Conservation (phyloP, 345 rosid genomes). For the Mangifera indica region DNA sequence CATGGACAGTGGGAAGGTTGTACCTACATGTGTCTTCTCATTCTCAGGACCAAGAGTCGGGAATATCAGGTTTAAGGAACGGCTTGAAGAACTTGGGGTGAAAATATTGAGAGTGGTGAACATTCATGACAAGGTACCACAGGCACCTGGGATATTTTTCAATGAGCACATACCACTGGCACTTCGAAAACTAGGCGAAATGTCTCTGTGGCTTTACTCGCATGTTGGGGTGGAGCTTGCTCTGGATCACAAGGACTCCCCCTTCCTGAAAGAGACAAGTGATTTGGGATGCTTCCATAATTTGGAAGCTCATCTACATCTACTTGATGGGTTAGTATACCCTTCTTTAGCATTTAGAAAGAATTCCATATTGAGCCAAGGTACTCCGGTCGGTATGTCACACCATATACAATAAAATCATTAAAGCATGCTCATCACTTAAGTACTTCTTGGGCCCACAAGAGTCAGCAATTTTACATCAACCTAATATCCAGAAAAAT, state of each 20-base stretch:
- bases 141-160: constrained; percentile 25
- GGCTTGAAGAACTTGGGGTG: constrained; percentile 23
- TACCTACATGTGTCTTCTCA: constrained; percentile 22
- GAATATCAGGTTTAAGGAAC: constrained; percentile 24
- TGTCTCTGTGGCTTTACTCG: constrained; percentile 23
- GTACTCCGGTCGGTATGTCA: not conserved
- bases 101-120: constrained; percentile 30
- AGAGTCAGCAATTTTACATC: not conserved
- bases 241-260: constrained; percentile 23
- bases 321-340: constrained; percentile 21
- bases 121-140: constrained; percentile 26
- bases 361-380: not conserved
- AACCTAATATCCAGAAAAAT: not conserved
- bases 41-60: constrained; percentile 34
- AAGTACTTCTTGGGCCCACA: not conserved
- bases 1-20: constrained; percentile 5
- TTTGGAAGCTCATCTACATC: constrained; percentile 30
- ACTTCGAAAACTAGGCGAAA: constrained; percentile 2
- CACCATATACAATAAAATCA: not conserved
- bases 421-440: not conserved
- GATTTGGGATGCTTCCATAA: constrained; percentile 25
- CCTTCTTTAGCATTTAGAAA: not conserved
- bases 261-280: constrained; percentile 25
- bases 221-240: constrained; percentile 29
- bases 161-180: constrained; percentile 14